Percentiles rank a stretch among this genome's conserved stretches.
These are phyloP conservation scores for Ramaria sp. DNA, from an alignment of 768 basidiomycete species.

Conservation along the genomic window DNA sequence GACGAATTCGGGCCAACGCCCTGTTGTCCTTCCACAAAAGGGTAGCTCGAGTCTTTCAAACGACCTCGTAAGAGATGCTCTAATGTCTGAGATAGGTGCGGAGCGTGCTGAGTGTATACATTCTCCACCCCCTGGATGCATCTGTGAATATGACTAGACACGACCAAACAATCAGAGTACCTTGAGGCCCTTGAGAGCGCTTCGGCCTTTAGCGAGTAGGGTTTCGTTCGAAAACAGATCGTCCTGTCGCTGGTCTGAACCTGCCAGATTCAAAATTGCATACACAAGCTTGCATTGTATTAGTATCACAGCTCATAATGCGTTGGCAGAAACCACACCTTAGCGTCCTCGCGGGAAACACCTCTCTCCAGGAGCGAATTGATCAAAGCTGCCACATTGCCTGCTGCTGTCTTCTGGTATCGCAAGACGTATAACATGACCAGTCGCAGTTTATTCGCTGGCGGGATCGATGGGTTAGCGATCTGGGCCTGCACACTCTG, in stretches of 20 bases:
- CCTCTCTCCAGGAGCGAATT: slow-evolving; percentile 68
- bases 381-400: slow-evolving; percentile 72
- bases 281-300: slow-evolving; percentile 65
- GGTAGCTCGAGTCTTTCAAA: slow-evolving; percentile 80
- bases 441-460: slow-evolving; percentile 78
- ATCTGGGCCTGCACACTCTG: slow-evolving; percentile 80
- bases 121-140: slow-evolving; percentile 84
- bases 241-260: slow-evolving; percentile 93
- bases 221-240: slow-evolving; percentile 96
- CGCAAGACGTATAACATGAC: slow-evolving; percentile 89
- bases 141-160: background rate
- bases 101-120: slow-evolving; percentile 95
- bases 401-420: slow-evolving; percentile 83
- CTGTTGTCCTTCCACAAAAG: slow-evolving; percentile 62
- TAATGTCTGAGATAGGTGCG: slow-evolving; percentile 85
- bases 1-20: slow-evolving; percentile 49
- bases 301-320: background rate
- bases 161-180: slow-evolving; percentile 25
- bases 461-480: slow-evolving; percentile 51
- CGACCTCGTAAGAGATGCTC: slow-evolving; percentile 83
- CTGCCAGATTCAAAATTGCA: slow-evolving; percentile 84
- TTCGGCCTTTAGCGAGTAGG: slow-evolving; percentile 85
- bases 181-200: slow-evolving; percentile 91
- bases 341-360: slow-evolving; percentile 65
- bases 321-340: slow-evolving; percentile 29